A percentile compares a stretch with the other conserved stretches of the same genome.
phyloP scores from a whole-genome alignment of 495 filamentous ascomycete species.

The Podospora pseudoanserina region DNA sequence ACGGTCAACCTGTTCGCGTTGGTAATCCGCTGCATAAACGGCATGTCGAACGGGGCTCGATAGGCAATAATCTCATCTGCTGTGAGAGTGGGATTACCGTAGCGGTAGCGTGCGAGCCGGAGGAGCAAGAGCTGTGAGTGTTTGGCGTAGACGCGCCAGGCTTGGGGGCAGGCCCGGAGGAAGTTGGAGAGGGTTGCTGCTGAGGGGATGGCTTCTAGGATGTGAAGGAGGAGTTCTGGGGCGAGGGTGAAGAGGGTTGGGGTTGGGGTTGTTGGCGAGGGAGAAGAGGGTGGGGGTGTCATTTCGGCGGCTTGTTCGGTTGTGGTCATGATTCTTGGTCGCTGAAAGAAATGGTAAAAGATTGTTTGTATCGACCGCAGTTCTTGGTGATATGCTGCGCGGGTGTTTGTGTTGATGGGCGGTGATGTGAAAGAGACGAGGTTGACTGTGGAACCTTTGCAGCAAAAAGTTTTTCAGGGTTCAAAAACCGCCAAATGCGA shows the following conservation, averaged over 20 bases:
- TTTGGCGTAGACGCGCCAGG: background rate
- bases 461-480: background rate
- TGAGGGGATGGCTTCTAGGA: background rate
- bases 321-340: background rate
- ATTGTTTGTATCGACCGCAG: background rate
- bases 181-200: background rate
- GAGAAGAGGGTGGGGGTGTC: background rate
- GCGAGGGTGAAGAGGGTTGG: background rate
- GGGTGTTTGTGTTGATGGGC: background rate
- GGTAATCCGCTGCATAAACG: background rate
- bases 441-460: background rate
- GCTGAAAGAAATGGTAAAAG: background rate
- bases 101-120: background rate
- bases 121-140: background rate
- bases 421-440: background rate
- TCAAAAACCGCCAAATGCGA: background rate
- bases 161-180: background rate
- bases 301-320: background rate
- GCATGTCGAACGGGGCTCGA: background rate
- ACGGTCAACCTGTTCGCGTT: background rate
- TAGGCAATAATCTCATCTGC: background rate
- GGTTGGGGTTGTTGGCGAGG: background rate
- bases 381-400: background rate
- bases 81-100: background rate
- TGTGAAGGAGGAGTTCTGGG: background rate